Evolutionary conservation across 176 grass and related monocot genomes (phyloP), one percentile per base, ranked within the genome.

Genomic region (Thalia dealbata): DNA sequence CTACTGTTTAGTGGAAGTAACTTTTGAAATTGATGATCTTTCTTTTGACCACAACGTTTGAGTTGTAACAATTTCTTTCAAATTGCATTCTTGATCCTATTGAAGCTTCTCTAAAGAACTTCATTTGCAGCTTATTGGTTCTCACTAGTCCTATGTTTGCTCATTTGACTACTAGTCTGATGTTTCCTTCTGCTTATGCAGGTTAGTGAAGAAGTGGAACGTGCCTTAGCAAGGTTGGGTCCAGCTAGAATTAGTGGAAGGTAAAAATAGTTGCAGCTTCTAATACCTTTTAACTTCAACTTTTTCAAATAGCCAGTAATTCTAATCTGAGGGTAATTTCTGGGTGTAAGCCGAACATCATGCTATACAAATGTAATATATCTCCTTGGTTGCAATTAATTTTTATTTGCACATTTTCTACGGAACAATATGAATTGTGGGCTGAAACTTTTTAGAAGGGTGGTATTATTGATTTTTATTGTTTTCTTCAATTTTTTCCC

Each of bases 191-290:
- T 78, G 35, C 45, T 81, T 79, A 25, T 78, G 65, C 77, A 96
- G 93, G 93, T 96, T 50, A 96, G 95, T 73, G 95, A 99, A 88
- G 95, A 99, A 71, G 95, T 99, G 76, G 95, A 99, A 38, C 95
- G 90, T 52, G 95, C 90, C 80, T 81, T 99, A 90, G 87, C 88
- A 55, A 99, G 88, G 54, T 18, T 99, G 66, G 90, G 79, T 50
- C 87, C 85, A 46, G 78, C 95, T 28, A 99, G 81, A 78, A 88
- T 91, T 82, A 80, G 88, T 81, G 95, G 95, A 86, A 93, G 95
- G 95, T 99, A 54, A 72, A 50, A 21, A 69, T 19, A 35, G 41
- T 60, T 25, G 4, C 35, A 45, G 13, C 56, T 43, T 59, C 16
- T 3, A 28, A 19, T 56, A 64, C 7, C 25, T 22, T 21, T 30